Conservation (phyloP, 2,329 filamentous ascomycete species). For the Hysterium pulicare region DNA sequence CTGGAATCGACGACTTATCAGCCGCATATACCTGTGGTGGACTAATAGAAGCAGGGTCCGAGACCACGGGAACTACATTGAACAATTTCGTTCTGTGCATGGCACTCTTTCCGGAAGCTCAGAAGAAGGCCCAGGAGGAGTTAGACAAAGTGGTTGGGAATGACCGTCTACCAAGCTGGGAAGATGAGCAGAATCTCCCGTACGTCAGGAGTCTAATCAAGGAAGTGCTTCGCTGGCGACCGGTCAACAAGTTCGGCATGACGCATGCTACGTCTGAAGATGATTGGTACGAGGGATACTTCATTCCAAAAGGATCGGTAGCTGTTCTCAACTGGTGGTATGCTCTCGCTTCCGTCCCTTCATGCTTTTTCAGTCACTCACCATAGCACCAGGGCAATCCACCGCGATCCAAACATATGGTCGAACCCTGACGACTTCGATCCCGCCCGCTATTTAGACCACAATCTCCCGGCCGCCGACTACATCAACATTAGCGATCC, state of each 20-base stretch:
- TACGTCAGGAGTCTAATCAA: constrained; percentile 36
- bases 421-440: constrained; percentile 28
- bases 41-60: constrained; percentile 33
- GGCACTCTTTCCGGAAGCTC: constrained; percentile 23
- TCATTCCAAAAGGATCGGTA: constrained; percentile 37
- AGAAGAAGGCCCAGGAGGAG: constrained; percentile 26
- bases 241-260: constrained; percentile 32
- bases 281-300: constrained; percentile 37
- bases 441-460: constrained; percentile 24
- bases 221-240: constrained; percentile 29
- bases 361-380: too few relatives aligned
- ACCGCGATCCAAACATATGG: constrained; percentile 26
- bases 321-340: constrained; percentile 34
- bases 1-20: constrained; percentile 31
- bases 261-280: constrained; percentile 31
- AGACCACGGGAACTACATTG: constrained; percentile 28
- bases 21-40: constrained; percentile 34
- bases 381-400: constrained; percentile 37
- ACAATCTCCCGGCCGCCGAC: constrained; percentile 24
- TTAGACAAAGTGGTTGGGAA: constrained; percentile 27
- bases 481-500: constrained; percentile 30
- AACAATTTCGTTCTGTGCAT: constrained; percentile 31
- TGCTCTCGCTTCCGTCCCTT: constrained; percentile 1
- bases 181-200: constrained; percentile 26
- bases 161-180: constrained; percentile 27